Conservation (phyloP, 805 yeast genomes). For the Myxozyma melibiosi region DNA sequence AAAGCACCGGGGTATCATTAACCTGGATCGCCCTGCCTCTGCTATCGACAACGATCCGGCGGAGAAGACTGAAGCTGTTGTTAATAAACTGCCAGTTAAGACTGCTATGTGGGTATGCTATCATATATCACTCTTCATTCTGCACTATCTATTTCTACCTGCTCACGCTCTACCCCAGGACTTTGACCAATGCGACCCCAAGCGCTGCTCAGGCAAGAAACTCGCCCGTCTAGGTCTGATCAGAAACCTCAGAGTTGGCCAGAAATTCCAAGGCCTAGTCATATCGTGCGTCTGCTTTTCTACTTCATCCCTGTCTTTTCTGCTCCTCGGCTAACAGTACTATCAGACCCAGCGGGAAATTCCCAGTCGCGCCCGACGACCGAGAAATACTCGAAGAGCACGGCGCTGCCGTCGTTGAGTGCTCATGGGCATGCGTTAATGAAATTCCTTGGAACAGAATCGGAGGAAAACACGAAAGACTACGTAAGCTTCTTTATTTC, state of each 20-base stretch:
- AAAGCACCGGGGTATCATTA: too few relatives aligned
- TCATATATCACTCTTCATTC: not conserved
- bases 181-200: constrained; percentile 98
- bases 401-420: constrained; percentile 98
- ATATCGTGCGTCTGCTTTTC: constrained; percentile 52
- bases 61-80: not conserved
- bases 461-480: constrained; percentile 86
- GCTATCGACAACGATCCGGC: not conserved
- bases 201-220: constrained; percentile 94
- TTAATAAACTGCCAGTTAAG: constrained; percentile 49
- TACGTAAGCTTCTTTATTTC: constrained; percentile 39
- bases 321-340: not conserved
- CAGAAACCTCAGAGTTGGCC: constrained; percentile 80
- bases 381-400: constrained; percentile 67
- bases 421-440: constrained; percentile 97
- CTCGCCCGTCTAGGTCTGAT: constrained; percentile 86
- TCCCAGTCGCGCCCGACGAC: constrained; percentile 89
- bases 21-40: too few relatives aligned
- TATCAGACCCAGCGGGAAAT: constrained; percentile 73
- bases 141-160: not conserved
- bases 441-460: constrained; percentile 93
- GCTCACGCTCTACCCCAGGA: constrained; percentile 51
- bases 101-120: constrained; percentile 78
- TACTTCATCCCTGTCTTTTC: not conserved
- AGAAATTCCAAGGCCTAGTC: constrained; percentile 85